Percentiles rank a stretch among this genome's conserved stretches.
Evolutionary conservation across 805 yeast species (phyloP).

Genomic region (Kluyveromyces nonfermentans): DNA sequence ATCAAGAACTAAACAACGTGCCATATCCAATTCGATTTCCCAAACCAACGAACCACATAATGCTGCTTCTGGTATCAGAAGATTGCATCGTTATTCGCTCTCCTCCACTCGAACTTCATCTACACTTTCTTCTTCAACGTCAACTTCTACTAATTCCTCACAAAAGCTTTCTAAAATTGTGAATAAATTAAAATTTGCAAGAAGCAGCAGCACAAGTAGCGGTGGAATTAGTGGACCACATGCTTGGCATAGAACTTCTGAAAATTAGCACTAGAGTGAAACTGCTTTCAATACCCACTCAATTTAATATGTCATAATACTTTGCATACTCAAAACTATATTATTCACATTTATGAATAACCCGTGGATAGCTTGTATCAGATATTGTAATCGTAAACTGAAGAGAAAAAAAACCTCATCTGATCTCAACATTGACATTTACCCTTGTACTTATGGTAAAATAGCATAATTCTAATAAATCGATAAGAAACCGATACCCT

Average conservation of each 20-base stretch:
- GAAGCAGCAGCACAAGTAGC: slow-evolving; percentile 9
- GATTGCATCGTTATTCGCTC: neutral
- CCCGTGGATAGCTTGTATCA: neutral
- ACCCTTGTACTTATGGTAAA: no score
- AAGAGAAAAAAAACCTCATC: no score
- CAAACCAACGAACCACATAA: neutral
- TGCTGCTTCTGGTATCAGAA: neutral
- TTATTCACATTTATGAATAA: no score
- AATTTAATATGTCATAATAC: no score
- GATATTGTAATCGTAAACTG: no score
- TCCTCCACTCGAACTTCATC: slow-evolving; percentile 3
- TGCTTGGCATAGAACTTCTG: neutral
- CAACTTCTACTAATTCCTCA: slow-evolving; percentile 7
- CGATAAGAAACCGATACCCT: no score
- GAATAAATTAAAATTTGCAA: slow-evolving; percentile 8
- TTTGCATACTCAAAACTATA: neutral
- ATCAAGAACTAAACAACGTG: neutral
- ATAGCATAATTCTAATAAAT: no score
- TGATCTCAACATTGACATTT: no score
- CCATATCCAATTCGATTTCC: neutral
- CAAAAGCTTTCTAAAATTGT: slow-evolving; percentile 8
- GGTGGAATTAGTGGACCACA: slow-evolving; percentile 5
- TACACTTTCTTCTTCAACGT: slow-evolving; percentile 3
- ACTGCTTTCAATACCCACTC: no score
- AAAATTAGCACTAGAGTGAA: no score